A percentile compares a stretch with the other conserved stretches of the same genome.
phyloP scores from a whole-genome alignment of 805 yeast species.

The Sugiyamaella boreocaroliniensis region DNA sequence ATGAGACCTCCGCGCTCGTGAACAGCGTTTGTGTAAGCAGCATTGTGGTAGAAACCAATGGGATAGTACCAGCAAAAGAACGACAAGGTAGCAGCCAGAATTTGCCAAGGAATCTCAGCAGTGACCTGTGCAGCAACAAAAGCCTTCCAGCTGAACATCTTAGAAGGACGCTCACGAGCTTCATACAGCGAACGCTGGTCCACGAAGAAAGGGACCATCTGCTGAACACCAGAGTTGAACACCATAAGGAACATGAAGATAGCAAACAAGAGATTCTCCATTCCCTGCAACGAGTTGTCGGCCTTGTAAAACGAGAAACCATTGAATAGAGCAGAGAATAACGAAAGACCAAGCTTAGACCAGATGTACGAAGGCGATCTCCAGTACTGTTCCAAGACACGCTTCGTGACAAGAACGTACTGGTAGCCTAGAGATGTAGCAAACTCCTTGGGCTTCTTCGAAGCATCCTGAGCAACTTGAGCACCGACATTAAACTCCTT shows the following conservation, averaged over 20 bases:
- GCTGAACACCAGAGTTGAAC: slow-evolving; percentile 51
- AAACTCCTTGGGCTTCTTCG: slow-evolving; percentile 25
- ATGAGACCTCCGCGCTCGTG: slow-evolving; percentile 38
- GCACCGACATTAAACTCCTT: slow-evolving; percentile 41
- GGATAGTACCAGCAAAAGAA: slow-evolving; percentile 64
- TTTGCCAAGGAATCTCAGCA: slow-evolving; percentile 62
- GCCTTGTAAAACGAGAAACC: slow-evolving; percentile 69
- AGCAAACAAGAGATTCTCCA: slow-evolving; percentile 79
- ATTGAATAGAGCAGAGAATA: slow-evolving; percentile 51
- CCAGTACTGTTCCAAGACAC: slow-evolving; percentile 58
- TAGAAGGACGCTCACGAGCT: slow-evolving; percentile 67
- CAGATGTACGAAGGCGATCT: slow-evolving; percentile 56
- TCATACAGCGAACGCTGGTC: slow-evolving; percentile 59
- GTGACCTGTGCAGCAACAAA: slow-evolving; percentile 56
- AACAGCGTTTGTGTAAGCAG: slow-evolving; percentile 40
- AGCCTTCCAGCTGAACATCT: slow-evolving; percentile 61
- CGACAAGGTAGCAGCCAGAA: slow-evolving; percentile 54
- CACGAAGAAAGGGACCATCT: slow-evolving; percentile 55
- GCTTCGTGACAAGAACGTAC: slow-evolving; percentile 38
- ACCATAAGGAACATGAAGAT: slow-evolving; percentile 60
- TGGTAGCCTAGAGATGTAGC: slow-evolving; percentile 42
- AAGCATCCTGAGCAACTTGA: slow-evolving; percentile 37
- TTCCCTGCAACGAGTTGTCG: slow-evolving; percentile 52
- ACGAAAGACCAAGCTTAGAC: slow-evolving; percentile 49
- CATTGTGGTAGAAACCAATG: slow-evolving; percentile 56